Evolutionary conservation across 1,284 basidiomycete genomes (phyloP), one percentile per base, ranked within the genome.

Genomic region (Sporisorium scitamineum): DNA sequence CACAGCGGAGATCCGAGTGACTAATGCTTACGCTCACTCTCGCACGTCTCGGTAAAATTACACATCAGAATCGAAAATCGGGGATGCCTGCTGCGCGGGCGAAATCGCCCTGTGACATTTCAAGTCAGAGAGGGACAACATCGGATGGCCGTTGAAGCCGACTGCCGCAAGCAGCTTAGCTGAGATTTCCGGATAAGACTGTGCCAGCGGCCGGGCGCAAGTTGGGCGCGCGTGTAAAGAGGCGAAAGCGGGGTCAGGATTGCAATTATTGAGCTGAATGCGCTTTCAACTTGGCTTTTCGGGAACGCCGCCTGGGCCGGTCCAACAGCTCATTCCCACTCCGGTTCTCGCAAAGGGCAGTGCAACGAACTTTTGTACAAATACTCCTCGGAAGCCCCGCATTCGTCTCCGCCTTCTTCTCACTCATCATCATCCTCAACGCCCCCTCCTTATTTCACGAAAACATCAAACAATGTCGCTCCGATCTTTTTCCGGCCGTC

Each of bases 401-500:
- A 53, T 14, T 53, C 51, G 20, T 7, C 37, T 7, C 2, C 42
- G 20, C 16, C 37, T 7, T 11, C 42, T 18, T 26, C 39, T 2
- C 53, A 32, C 31, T 10, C 13, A 20, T n/a, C 41, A 27, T 11
- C 8, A 42, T 22, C 26, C 41, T 29, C 24, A 37, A 29, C 7
- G 34, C 41, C 18, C 24, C 54, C 20, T 22, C 48, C 3, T 14
- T 32, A 32, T 16, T 10, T n/a, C n/a, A n/a, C n/a, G n/a, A n/a
- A n/a, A n/a, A n/a, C 48, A 16, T 22, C 11, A 4, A 13, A 41
- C 18, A 31, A 74, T 74, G 71, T 74, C 71, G 11, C 63, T 74
- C 31, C 71, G 71, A 51, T 63, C 66, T 27, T 68, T 66, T 22
- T 64, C 71, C 5, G 61, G 66, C 55, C 71, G 66, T 55, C 27